Base-by-base conservation (phyloP, 2,329 filamentous ascomycete species). In the Colletotrichum theobromicola region DNA sequence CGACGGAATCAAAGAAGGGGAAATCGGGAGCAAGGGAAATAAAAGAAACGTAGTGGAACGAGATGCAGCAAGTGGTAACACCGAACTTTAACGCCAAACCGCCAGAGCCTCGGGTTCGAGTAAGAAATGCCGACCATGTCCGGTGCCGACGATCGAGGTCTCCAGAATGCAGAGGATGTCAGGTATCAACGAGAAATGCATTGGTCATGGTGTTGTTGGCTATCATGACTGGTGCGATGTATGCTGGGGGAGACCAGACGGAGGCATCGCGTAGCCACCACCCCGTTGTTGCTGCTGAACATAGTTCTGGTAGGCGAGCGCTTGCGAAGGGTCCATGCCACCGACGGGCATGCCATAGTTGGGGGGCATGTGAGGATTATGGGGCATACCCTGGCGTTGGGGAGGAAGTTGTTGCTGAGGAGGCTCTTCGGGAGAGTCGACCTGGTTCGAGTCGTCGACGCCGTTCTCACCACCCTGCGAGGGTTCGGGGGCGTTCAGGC, bases 401-500 rank as follows among this genome's bases (percentile, higher is more conserved):
- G 93, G 91, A 62, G 94, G 94, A 73, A 97, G 90, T 80, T 95
- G 94, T 80, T 90, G 91, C 80, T 94, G 93, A 77, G 92, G 86
- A 75, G 95, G 93, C 84, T 98, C 97, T 85, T 98, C 97, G 68
- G 96, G 96, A 2, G 96, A 97, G 78, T 98, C 95, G 81, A 95
- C 94, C 77, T 94, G 91, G 79, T 94, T 93, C 76, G 88, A 86
- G 77, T 94, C 93, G 77, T 96, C 94, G 76, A 94, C 93, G 66
- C 94, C 94, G 79, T 95, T 95, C 82, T 98, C 95, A 80, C 92
- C 93, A 81, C 94, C 94, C 37, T 92, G 91, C 28, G 93, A 89
- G 65, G 96, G 96, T 84, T 99, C 97, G 55, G 97, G 97, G 24
- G 97, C 97, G 84, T 99, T 99, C 76, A 99, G 87, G 83, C 97